A percentile compares a stretch with the other conserved stretches of the same genome.
Evolutionary conservation across 202 grass and related monocot genomes (phyloP).

Genomic region (Miscanthus sacchariflorus): DNA sequence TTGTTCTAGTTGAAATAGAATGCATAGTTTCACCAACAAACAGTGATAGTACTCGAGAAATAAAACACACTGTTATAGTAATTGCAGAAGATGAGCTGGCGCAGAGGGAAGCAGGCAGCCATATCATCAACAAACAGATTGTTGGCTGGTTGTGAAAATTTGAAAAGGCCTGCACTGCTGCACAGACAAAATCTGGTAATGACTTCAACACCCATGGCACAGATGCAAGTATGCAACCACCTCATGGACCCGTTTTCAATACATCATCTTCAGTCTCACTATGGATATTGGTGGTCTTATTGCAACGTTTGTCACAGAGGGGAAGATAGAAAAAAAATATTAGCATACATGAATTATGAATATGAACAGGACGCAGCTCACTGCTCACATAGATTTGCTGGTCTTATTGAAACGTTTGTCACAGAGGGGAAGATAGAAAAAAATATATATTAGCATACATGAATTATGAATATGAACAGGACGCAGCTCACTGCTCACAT

Average conservation of each 20-base stretch:
- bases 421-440: background rate
- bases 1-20: background rate
- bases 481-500: background rate
- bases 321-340: too few relatives aligned
- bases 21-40: background rate
- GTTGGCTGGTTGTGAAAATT: background rate
- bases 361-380: too few relatives aligned
- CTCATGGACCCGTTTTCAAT: background rate
- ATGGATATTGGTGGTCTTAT: background rate
- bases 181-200: background rate
- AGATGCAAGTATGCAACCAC: slow-evolving; percentile 1
- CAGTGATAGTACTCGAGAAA: background rate
- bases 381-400: too few relatives aligned
- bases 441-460: background rate
- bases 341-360: too few relatives aligned
- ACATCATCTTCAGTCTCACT: background rate
- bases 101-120: background rate
- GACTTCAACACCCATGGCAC: background rate
- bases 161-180: background rate
- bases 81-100: background rate
- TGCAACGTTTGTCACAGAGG: background rate
- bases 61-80: too few relatives aligned
- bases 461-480: background rate
- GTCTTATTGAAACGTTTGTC: background rate
- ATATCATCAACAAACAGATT: background rate